Percentiles rank a stretch among this genome's conserved stretches.
Evolutionary conservation across 352 stramenopile species (phyloP).

Genomic region (Pythium sukuiense): DNA sequence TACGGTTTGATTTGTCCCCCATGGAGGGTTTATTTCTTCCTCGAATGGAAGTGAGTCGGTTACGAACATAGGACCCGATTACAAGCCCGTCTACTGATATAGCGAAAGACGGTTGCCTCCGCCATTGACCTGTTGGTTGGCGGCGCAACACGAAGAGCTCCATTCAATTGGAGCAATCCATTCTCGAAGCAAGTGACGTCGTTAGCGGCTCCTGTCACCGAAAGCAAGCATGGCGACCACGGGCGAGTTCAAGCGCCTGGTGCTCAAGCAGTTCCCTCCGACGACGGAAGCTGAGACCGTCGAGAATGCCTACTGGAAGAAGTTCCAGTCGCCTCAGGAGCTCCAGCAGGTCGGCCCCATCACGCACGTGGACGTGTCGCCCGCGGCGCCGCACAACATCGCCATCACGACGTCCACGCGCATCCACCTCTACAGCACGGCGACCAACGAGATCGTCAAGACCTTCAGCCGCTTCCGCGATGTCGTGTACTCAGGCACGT

Average conservation of each 20-base stretch:
- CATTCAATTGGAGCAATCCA: slow-evolving; percentile 19
- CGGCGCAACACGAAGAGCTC: slow-evolving; percentile 24
- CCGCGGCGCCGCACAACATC: slow-evolving; percentile 74
- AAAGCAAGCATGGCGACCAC: slow-evolving; percentile 51
- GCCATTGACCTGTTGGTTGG: slow-evolving; percentile 26
- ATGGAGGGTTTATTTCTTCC: neutral
- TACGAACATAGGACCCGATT: neutral
- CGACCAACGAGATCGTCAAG: slow-evolving; percentile 82
- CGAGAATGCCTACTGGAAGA: slow-evolving; percentile 89
- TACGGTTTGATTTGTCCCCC: neutral
- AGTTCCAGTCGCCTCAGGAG: slow-evolving; percentile 82
- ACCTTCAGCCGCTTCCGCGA: slow-evolving; percentile 89
- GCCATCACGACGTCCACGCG: slow-evolving; percentile 87
- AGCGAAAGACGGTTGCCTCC: slow-evolving; percentile 4
- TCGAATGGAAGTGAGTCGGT: slow-evolving; percentile 1
- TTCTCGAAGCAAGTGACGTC: slow-evolving; percentile 2
- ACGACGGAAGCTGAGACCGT: slow-evolving; percentile 74
- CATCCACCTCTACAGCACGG: slow-evolving; percentile 85
- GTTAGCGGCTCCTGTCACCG: neutral
- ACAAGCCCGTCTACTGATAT: slow-evolving; percentile 12
- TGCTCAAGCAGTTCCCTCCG: slow-evolving; percentile 87
- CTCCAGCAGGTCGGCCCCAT: slow-evolving; percentile 83
- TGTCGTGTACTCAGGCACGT: slow-evolving; percentile 84
- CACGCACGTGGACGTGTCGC: slow-evolving; percentile 85
- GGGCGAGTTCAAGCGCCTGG: slow-evolving; percentile 83